Conservation (phyloP, 495 filamentous ascomycete genomes). For the Hyphodiscus hymeniophilus region DNA sequence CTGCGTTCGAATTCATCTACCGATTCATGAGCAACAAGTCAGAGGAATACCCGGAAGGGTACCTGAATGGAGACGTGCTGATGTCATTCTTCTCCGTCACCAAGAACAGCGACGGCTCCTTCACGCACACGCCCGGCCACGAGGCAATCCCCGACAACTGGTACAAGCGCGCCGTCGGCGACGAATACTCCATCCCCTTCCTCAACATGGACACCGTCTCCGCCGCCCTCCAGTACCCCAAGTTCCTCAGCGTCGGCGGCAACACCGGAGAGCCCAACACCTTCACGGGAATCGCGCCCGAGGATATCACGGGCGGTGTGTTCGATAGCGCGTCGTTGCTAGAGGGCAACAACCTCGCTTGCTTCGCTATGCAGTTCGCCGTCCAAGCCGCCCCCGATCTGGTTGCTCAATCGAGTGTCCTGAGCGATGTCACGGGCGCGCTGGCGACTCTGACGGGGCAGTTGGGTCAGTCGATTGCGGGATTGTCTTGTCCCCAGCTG, state of each 20-base stretch:
- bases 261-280: conserved; percentile 45
- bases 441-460: conserved; percentile 18
- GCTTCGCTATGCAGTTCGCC: neutral
- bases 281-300: conserved; percentile 40
- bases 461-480: conserved; percentile 1
- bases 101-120: neutral
- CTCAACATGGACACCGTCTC: neutral
- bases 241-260: conserved; percentile 28
- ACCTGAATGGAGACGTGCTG: conserved; percentile 15
- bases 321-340: conserved; percentile 25
- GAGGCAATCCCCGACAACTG: conserved; percentile 1
- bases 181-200: neutral
- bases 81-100: conserved; percentile 6
- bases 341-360: conserved; percentile 1
- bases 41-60: conserved; percentile 31
- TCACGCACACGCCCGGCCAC: neutral
- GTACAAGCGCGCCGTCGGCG: neutral
- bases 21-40: conserved; percentile 39
- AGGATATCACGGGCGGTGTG: conserved; percentile 39
- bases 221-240: conserved; percentile 23
- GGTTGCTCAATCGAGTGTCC: neutral
- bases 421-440: conserved; percentile 28
- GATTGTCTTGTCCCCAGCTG: neutral
- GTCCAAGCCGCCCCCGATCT: neutral
- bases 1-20: conserved; percentile 33